Evolutionary conservation across 2,329 filamentous ascomycete genomes (phyloP), one percentile per base, ranked within the genome.

Genomic region (Diplodia seriata): DNA sequence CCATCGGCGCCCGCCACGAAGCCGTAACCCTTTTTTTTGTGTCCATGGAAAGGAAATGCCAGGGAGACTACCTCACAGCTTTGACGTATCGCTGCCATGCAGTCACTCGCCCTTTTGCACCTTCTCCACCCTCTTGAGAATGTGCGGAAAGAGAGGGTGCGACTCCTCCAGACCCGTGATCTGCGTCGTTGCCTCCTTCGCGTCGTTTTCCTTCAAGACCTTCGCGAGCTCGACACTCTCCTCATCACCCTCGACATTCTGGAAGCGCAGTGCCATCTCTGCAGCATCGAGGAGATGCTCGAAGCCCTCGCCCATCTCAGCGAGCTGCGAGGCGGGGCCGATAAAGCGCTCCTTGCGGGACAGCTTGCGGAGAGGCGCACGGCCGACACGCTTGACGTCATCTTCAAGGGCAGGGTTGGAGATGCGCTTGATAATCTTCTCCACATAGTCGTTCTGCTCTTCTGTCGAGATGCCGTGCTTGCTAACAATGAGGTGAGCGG

Each of bases 281-380:
- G 95, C 88, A 23, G 92, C 91, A 68, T 90, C 90, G 65, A 98
- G 84, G 36, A 99, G 86, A 65, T 87, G 89, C 68, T 89, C 85
- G 78, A 90, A 90, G 73, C 87, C 86, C 81, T 92, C 85, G 69
- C 88, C 93, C 69, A 86, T 85, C 84, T 97, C 93, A 55, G 93
- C 93, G 20, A 99, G 87, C 81, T 97, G 91, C 11, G 92, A 88
- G 55, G 95, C 94, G 5, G 95, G 95, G 55, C 91, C 93, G 74
- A 99, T 90, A 84, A 99, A 97, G 54, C 95, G 93, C 84, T 99
- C 95, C 83, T 96, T 95, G 80, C 94, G 91, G 72, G 90, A 90
- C 40, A 99, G 87, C 86, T 99, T 99, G 78, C 95, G 91, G 69
- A 99, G 85, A 20, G 95, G 95, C 20, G 94, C 94, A 77, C 95